These are phyloP conservation scores for Penicillium sp. DNA, from an alignment of 2,329 filamentous ascomycete species.

Conservation along the genomic window DNA sequence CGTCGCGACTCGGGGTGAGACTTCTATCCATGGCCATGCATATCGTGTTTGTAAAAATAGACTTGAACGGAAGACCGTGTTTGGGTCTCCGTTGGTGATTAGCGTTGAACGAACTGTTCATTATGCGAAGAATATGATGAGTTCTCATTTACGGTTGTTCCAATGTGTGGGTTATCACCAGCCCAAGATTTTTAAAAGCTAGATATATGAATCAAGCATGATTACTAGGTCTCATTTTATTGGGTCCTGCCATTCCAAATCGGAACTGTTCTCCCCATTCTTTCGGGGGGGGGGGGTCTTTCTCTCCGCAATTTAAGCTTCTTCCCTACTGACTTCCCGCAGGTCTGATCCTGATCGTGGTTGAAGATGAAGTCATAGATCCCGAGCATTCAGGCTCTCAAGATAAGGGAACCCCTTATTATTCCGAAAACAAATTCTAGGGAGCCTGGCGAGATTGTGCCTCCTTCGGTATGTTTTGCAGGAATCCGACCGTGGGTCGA, in stretches of 20 bases:
- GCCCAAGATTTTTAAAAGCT: not conserved
- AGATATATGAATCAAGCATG: not conserved
- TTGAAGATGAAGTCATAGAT: not conserved
- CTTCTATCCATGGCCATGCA: slow-evolving; percentile 23
- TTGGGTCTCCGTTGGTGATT: slow-evolving; percentile 36
- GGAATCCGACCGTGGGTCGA: slow-evolving; percentile 3
- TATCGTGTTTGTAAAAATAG: slow-evolving; percentile 39
- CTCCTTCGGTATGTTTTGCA: slow-evolving; percentile 1
- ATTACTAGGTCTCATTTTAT: not conserved
- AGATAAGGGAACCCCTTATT: not conserved
- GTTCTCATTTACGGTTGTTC: slow-evolving; percentile 8
- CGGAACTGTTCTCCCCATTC: not conserved
- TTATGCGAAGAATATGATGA: slow-evolving; percentile 38
- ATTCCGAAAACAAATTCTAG: not conserved
- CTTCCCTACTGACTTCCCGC: not conserved
- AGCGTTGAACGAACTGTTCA: slow-evolving; percentile 33
- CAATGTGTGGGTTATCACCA: not conserved
- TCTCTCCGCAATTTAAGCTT: not conserved
- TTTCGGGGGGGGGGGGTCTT: not conserved
- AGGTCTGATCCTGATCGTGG: not conserved
- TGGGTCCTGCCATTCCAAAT: not conserved
- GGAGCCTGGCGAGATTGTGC: not conserved
- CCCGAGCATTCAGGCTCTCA: not conserved
- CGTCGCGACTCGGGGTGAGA: slow-evolving; percentile 9
- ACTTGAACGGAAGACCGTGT: slow-evolving; percentile 29